Evolutionary conservation across 2,329 filamentous ascomycete genomes (phyloP).

Genomic region (Phaeosphaeriaceae sp.): DNA sequence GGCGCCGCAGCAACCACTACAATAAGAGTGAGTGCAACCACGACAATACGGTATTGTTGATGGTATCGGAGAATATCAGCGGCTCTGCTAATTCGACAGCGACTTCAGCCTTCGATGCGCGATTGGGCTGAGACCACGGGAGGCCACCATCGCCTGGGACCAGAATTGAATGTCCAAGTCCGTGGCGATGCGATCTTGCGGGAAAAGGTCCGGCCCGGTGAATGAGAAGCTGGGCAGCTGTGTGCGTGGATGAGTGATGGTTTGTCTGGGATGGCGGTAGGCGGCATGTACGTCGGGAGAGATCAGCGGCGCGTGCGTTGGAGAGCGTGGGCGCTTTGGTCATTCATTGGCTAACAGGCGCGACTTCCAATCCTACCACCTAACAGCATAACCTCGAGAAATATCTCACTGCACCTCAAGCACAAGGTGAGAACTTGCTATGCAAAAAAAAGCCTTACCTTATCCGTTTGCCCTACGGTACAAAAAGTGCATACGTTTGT

Average conservation of each 20-base stretch:
- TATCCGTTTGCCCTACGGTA: not conserved
- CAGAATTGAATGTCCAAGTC: constrained; percentile 14
- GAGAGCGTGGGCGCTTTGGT: not conserved
- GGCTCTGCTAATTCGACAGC: constrained; percentile 23
- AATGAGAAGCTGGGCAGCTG: not conserved
- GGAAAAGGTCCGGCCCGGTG: not conserved
- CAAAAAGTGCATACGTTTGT: not conserved
- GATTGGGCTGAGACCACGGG: constrained; percentile 27
- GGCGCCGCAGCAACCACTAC: not conserved
- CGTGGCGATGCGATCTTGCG: constrained; percentile 4
- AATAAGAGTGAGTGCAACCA: constrained; percentile 10
- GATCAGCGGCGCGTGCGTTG: constrained; percentile 6
- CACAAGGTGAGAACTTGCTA: too few relatives aligned
- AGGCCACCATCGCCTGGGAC: constrained; percentile 37
- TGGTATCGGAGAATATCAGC: constrained; percentile 7
- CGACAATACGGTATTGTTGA: constrained; percentile 6
- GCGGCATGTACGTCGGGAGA: constrained; percentile 3
- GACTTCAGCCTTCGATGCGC: constrained; percentile 40
- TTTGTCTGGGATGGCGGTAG: constrained; percentile 3
- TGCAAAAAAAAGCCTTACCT: too few relatives aligned
- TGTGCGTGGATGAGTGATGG: not conserved
- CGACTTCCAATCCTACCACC: not conserved
- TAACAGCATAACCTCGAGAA: not conserved
- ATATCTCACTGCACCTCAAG: not conserved
- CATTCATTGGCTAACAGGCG: constrained; percentile 2